Conservation (phyloP, 1,139 yeast species). For the Yamadazyma spencermartinsiae region DNA sequence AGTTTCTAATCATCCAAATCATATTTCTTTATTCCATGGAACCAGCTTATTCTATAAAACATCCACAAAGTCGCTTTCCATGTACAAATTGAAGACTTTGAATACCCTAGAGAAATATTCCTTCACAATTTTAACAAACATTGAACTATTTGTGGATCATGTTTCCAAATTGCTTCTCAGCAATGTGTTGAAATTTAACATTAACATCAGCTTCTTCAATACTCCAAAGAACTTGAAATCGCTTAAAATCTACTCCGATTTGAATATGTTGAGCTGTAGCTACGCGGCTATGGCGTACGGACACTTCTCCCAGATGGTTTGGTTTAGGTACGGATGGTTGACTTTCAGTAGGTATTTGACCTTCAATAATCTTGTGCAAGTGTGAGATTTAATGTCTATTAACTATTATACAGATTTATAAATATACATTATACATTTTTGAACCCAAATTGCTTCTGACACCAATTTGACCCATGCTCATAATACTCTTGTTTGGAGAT, state of each 20-base stretch:
- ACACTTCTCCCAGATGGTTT: slow-evolving; percentile 88
- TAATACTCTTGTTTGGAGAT: slow-evolving; percentile 77
- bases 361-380: slow-evolving; percentile 61
- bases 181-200: slow-evolving; percentile 35
- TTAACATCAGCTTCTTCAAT: slow-evolving; percentile 43
- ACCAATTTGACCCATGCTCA: slow-evolving; percentile 85
- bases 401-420: slow-evolving; percentile 4
- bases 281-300: slow-evolving; percentile 80
- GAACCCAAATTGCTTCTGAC: slow-evolving; percentile 73
- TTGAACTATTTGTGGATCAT: slow-evolving; percentile 41
- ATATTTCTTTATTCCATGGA: slow-evolving; percentile 64
- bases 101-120: slow-evolving; percentile 53
- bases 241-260: slow-evolving; percentile 50
- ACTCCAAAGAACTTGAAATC: slow-evolving; percentile 23
- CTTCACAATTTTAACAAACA: slow-evolving; percentile 47
- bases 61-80: slow-evolving; percentile 16
- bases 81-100: slow-evolving; percentile 47
- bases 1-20: slow-evolving; percentile 85
- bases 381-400: slow-evolving; percentile 3
- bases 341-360: slow-evolving; percentile 72
- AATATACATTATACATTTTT: slow-evolving; percentile 30
- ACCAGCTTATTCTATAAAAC: slow-evolving; percentile 34
- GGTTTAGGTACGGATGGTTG: slow-evolving; percentile 95
- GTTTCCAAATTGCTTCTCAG: slow-evolving; percentile 32
- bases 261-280: slow-evolving; percentile 58